A percentile compares a stretch with the other conserved stretches of the same genome.
phyloP scores from a whole-genome alignment of 495 filamentous ascomycete genomes.

The Penicillium pancosmium region DNA sequence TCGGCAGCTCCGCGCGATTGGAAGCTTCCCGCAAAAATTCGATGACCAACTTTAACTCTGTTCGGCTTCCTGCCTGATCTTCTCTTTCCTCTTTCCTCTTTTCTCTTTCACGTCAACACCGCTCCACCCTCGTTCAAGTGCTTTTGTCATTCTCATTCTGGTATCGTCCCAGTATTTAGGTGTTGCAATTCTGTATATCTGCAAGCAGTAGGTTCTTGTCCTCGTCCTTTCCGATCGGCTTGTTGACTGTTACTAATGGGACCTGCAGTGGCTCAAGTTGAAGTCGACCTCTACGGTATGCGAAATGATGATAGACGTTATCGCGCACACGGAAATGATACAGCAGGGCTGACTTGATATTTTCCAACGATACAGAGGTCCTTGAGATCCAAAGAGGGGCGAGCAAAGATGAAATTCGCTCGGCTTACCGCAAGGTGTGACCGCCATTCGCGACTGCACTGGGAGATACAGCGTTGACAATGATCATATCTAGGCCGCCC shows the following conservation, averaged over 20 bases:
- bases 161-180: not conserved
- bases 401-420: constrained; percentile 85
- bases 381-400: constrained; percentile 72
- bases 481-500: constrained; percentile 64
- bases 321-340: not conserved
- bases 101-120: too few species aligned
- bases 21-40: constrained; percentile 32
- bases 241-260: constrained; percentile 21
- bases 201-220: constrained; percentile 10
- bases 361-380: constrained; percentile 56
- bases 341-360: constrained; percentile 19
- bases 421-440: constrained; percentile 92
- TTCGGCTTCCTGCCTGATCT: too few species aligned
- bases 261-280: constrained; percentile 39
- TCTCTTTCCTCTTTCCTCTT: constrained; percentile 9
- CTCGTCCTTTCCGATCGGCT: not conserved
- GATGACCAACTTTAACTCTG: not conserved
- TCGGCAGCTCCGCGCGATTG: constrained; percentile 33
- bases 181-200: not conserved
- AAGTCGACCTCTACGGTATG: constrained; percentile 53
- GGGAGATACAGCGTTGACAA: constrained; percentile 15
- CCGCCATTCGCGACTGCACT: not conserved
- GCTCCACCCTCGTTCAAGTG: constrained; percentile 1
- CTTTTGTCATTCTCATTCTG: constrained; percentile 2
- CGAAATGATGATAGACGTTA: not conserved